Conservation (phyloP, 202 grass and related monocot species). For the Eragrostis tef region DNA sequence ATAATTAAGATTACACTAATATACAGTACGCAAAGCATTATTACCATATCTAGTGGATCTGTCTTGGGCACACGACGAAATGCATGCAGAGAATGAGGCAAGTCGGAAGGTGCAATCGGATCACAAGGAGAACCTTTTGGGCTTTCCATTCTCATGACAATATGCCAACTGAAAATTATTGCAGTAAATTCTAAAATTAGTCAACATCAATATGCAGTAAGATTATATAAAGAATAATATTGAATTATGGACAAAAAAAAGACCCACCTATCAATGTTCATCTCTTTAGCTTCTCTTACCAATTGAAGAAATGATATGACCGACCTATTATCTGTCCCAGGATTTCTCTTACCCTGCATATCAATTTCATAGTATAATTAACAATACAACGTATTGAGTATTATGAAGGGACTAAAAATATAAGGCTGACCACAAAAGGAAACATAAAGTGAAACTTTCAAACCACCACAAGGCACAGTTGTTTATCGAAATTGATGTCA, state of each 20-base stretch:
- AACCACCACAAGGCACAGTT: neutral
- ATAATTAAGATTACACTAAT: slow-evolving; percentile 13
- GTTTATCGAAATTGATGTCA: slow-evolving; percentile 34
- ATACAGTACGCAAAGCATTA: slow-evolving; percentile 19
- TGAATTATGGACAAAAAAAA: slow-evolving; percentile 27
- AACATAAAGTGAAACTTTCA: slow-evolving; percentile 14
- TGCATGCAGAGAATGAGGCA: slow-evolving; percentile 77
- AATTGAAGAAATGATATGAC: slow-evolving; percentile 73
- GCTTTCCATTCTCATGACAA: slow-evolving; percentile 82
- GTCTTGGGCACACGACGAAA: slow-evolving; percentile 63
- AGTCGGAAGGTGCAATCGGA: slow-evolving; percentile 67
- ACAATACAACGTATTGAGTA: slow-evolving; percentile 12
- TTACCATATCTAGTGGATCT: slow-evolving; percentile 72
- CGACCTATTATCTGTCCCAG: slow-evolving; percentile 66
- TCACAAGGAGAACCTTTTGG: slow-evolving; percentile 64
- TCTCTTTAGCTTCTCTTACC: slow-evolving; percentile 76
- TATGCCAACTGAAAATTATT: slow-evolving; percentile 77
- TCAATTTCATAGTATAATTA: slow-evolving; percentile 37
- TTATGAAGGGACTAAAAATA: slow-evolving; percentile 21
- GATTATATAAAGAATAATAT: slow-evolving; percentile 36
- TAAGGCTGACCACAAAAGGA: slow-evolving; percentile 18
- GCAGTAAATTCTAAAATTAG: slow-evolving; percentile 39
- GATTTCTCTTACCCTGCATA: slow-evolving; percentile 89
- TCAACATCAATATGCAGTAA: slow-evolving; percentile 39
- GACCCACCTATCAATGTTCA: slow-evolving; percentile 86